Base-by-base conservation (phyloP, 2,329 filamentous ascomycete genomes). In the Trichophaea hybrida region DNA sequence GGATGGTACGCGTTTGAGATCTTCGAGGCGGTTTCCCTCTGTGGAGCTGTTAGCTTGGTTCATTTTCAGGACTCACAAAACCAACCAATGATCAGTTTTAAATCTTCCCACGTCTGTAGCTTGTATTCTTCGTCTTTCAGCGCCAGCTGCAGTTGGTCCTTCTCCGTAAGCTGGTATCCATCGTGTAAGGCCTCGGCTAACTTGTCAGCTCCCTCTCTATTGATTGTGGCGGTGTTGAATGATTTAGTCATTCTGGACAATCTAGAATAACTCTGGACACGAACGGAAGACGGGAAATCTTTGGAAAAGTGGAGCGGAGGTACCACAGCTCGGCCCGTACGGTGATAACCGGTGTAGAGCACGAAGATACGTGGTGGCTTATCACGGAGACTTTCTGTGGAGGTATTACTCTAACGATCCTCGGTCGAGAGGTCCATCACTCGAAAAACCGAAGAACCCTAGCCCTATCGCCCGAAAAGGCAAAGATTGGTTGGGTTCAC, bases 1-100 rank as follows among this genome's bases (percentile, higher is more conserved):
- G 2, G 82, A 85, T 0, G 91, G 89, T 1, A 82, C 73, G 17
- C 91, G 81, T 68, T 85, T 83, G 71, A 97, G 94, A 10, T 75
- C 75, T 68, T 88, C 83, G 50, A 96, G 82, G 6, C 78, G 60
- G 59, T 68, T 69, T 57, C 67, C 63, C 57, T 55, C 51, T 60
- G 32, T 35, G 55, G 24, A 37, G 6, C 37, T 7, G 13, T 48
- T 58, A n/a, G 35, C 51, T n/a, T n/a, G 31, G 5, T 35, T 54
- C 13, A 34, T 5, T 15, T 8, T 6, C n/a, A 15, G 6, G 35
- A 54, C n/a, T 12, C 6, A 6, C 5, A n/a, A 7, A 46, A 55
- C 55, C 32, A 59, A 72, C 69, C 68, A 56, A 70, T 76, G 63
- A 90, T 77, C 31, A 77, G 71, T 68, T 75, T 76, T 56, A 91